Conservation (phyloP, 129 eudicot species). For the Artemisia annua region DNA sequence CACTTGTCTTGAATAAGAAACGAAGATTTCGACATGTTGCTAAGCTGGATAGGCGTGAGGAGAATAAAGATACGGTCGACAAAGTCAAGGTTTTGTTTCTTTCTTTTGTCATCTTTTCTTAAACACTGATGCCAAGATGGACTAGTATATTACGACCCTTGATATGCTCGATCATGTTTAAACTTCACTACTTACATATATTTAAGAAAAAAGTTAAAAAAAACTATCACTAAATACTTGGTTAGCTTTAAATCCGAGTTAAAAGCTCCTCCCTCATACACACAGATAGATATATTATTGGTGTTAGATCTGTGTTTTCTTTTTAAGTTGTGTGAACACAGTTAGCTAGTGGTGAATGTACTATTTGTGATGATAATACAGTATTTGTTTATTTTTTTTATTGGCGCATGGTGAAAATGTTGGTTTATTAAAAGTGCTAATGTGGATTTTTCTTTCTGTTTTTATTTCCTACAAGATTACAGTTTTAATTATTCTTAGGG, state of each 20-base stretch:
- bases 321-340: not conserved
- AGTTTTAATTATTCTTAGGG: no score
- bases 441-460: not conserved
- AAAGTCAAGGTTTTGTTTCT: conserved; percentile 33
- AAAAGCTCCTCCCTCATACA: not conserved
- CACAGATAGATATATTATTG: not conserved
- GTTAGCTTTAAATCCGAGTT: no score
- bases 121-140: no score
- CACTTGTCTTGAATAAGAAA: conserved; percentile 41
- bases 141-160: no score
- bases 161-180: no score
- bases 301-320: conserved; percentile 1
- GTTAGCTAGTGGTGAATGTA: not conserved
- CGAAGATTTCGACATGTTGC: conserved; percentile 52
- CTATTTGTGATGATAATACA: not conserved
- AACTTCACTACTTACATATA: no score
- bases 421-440: not conserved
- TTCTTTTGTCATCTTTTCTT: not conserved
- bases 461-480: not conserved
- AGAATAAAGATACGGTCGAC: conserved; percentile 14
- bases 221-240: no score
- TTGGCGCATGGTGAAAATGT: conserved; percentile 9
- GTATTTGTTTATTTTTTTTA: not conserved
- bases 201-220: no score
- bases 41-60: conserved; percentile 34